Percentiles rank a stretch among this genome's conserved stretches.
Conservation (phyloP, 306 rosid genomes). For the Casuarina equisetifolia region DNA sequence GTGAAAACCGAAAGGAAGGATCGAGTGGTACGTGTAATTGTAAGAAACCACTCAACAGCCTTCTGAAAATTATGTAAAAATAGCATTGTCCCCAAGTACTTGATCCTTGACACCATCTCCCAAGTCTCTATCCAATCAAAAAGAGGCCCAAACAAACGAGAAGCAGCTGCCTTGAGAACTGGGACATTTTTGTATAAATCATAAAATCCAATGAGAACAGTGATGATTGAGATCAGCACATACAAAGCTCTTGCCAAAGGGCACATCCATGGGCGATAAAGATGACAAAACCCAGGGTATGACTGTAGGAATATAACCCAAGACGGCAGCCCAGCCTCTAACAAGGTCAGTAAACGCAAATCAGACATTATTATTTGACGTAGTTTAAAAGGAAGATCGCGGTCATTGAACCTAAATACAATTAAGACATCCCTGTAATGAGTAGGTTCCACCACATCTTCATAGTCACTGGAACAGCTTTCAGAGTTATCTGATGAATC, state of each 20-base stretch:
- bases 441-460: constrained; percentile 55
- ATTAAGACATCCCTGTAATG: constrained; percentile 73
- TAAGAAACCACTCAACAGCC: constrained; percentile 77
- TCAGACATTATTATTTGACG: constrained; percentile 70
- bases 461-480: constrained; percentile 35
- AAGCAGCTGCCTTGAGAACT: constrained; percentile 84
- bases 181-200: constrained; percentile 97
- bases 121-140: constrained; percentile 96
- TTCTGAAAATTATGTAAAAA: constrained; percentile 86
- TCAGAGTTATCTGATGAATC: constrained; percentile 30
- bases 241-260: constrained; percentile 80
- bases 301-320: constrained; percentile 98
- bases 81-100: constrained; percentile 93
- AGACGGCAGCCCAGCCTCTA: constrained; percentile 97
- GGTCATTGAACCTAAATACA: constrained; percentile 77
- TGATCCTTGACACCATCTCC: constrained; percentile 95
- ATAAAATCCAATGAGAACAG: constrained; percentile 92
- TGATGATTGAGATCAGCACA: constrained; percentile 71
- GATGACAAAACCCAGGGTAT: constrained; percentile 81
- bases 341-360: constrained; percentile 79
- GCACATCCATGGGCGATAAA: constrained; percentile 99
- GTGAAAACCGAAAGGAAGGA: constrained; percentile 67
- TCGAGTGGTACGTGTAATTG: constrained; percentile 47
- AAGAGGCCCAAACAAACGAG: constrained; percentile 88
- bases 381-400: constrained; percentile 75